Conservation (phyloP, 129 eudicot genomes). For the Silybum marianum region DNA sequence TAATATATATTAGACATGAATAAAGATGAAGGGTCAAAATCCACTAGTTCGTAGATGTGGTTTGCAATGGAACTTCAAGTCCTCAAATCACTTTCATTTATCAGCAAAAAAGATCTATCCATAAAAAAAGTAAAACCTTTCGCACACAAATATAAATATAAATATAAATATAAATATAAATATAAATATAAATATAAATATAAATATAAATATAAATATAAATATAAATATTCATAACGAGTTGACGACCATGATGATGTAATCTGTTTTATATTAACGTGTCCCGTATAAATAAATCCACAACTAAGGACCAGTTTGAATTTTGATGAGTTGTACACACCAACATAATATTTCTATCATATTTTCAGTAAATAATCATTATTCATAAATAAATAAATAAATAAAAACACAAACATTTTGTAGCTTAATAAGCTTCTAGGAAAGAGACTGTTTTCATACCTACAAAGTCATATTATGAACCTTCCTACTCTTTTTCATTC, state of each 20-base stretch:
- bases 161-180: background rate
- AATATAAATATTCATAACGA: background rate
- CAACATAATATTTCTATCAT: background rate
- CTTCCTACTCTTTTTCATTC: background rate
- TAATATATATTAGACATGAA: no score
- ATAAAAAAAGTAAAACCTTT: no score
- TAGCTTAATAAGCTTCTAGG: background rate
- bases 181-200: background rate
- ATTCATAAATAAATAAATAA: background rate
- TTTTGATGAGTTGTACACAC: background rate
- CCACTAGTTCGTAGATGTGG: no score
- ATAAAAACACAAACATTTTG: background rate
- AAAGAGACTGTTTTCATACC: background rate
- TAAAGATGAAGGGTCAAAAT: no score
- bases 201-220: background rate
- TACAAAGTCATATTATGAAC: background rate
- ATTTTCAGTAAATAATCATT: background rate
- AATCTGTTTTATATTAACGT: background rate
- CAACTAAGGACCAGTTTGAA: background rate
- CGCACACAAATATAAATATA: background rate
- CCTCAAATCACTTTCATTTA: no score
- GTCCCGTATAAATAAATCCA: background rate
- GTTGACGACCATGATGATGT: no score
- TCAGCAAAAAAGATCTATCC: no score
- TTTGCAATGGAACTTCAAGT: no score